Evolutionary conservation across 805 yeast species (phyloP), one percentile per base, ranked within the genome.

Genomic region (Lipomyces chichibuensis): DNA sequence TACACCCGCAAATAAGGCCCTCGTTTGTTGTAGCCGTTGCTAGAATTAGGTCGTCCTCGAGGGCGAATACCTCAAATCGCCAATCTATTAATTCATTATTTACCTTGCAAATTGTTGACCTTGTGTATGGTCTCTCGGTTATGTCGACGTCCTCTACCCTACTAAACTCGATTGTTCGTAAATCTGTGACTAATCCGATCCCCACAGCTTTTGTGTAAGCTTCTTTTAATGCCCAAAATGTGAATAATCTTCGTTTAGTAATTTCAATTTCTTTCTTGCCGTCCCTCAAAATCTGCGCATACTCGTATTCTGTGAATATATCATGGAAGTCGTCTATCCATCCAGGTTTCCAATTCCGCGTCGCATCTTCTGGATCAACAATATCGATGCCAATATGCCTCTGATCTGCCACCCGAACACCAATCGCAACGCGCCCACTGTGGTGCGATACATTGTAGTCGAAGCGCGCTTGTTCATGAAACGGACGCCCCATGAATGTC

Each of bases 181-280:
- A 67, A 60, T 79, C 77, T 37, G 77, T 76, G 62, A 79, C 79
- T 14, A 86, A 75, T 0, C 96, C 96, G 20, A 82, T 77, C 0
- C 96, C 96, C 1, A 83, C 72, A 51, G 82, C 84, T 73, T 91
- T 91, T 6, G 90, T 83, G 73, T 85, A 89, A 25, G 91, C 86
- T 75, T 91, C 97, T 74, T 91, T 91, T 63, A 91, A 75, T 0
- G 96, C 89, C 97, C 97, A 91, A 46, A 83, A 81, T 52, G 85
- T 85, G 51, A 67, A 69, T 39, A 74, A 64, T 29, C 63, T n/a
- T 17, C 62, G 49, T 27, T 32, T 23, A 3, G 51, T 60, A 14
- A 27, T 20, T 13, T n/a, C 27, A n/a, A 3, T 32, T 25, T 60
- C 63, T 20, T 27, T 20, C 14, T 54, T 23, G 33, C 33, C 27